Conservation (phyloP, 1,284 basidiomycete species). For the Pseudozyma hubeiensis region DNA sequence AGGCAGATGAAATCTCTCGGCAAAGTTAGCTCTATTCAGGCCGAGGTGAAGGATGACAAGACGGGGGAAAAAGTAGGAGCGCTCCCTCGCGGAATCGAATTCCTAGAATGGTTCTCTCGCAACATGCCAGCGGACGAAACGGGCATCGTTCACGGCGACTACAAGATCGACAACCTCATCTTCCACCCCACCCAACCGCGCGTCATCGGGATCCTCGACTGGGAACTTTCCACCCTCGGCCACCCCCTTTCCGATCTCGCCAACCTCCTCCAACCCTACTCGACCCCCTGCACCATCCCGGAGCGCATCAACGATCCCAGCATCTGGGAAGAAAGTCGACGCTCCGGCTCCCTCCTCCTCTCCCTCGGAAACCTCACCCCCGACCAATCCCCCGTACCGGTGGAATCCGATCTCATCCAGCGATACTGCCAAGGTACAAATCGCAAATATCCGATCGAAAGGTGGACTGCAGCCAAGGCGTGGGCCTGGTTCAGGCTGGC, state of each 20-base stretch:
- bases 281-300: constrained; percentile 26
- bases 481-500: constrained; percentile 90
- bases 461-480: constrained; percentile 82
- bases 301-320: constrained; percentile 24
- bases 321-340: constrained; percentile 14
- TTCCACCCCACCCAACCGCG: constrained; percentile 91
- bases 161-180: constrained; percentile 94
- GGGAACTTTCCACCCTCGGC: constrained; percentile 86
- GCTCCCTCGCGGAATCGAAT: constrained; percentile 79
- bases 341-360: constrained; percentile 45
- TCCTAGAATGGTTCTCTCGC: constrained; percentile 80
- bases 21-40: constrained; percentile 80
- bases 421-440: constrained; percentile 78
- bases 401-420: constrained; percentile 79
- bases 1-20: constrained; percentile 88
- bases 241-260: constrained; percentile 84
- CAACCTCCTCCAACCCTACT: constrained; percentile 81
- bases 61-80: constrained; percentile 72
- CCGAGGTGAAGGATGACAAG: constrained; percentile 76
- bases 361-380: constrained; percentile 70
- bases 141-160: constrained; percentile 89
- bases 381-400: constrained; percentile 72
- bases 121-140: constrained; percentile 78
- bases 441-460: constrained; percentile 78
- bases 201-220: constrained; percentile 94